Evolutionary conservation across 2,329 filamentous ascomycete species (phyloP).

Genomic region (Penicillium janthinellum): DNA sequence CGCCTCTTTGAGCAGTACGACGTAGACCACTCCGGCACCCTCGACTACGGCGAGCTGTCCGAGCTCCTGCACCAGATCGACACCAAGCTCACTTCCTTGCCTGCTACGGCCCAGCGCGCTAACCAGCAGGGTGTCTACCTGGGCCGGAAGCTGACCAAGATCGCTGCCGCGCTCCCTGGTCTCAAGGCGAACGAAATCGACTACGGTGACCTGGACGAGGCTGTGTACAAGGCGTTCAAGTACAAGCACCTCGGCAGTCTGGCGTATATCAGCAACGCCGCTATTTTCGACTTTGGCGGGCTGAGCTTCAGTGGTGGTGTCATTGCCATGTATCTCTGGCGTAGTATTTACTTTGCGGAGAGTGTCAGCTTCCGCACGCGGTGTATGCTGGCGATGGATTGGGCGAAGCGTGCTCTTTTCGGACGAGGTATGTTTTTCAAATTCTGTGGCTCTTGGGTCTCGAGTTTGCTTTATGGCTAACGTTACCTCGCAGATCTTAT

Average conservation of each 20-base stretch:
- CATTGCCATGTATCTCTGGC: slow-evolving; percentile 93
- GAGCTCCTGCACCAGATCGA: slow-evolving; percentile 92
- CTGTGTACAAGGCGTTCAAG: slow-evolving; percentile 91
- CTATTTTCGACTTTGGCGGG: slow-evolving; percentile 87
- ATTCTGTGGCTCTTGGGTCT: background rate
- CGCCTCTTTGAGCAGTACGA: slow-evolving; percentile 91
- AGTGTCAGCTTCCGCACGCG: slow-evolving; percentile 91
- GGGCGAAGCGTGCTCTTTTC: slow-evolving; percentile 94
- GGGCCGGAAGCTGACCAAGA: slow-evolving; percentile 89
- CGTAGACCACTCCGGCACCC: slow-evolving; percentile 85
- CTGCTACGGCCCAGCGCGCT: slow-evolving; percentile 92
- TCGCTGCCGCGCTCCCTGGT: slow-evolving; percentile 75
- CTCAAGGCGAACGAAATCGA: slow-evolving; percentile 76
- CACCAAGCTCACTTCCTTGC: slow-evolving; percentile 87
- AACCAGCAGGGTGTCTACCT: slow-evolving; percentile 96
- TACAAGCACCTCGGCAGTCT: slow-evolving; percentile 89
- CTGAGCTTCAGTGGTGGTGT: slow-evolving; percentile 79
- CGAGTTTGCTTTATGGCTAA: background rate
- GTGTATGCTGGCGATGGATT: slow-evolving; percentile 92
- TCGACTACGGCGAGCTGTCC: slow-evolving; percentile 89
- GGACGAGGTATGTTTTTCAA: slow-evolving; percentile 73
- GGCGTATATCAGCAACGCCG: slow-evolving; percentile 94
- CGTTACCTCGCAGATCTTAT: slow-evolving; percentile 3
- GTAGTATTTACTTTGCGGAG: slow-evolving; percentile 95
- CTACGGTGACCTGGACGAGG: slow-evolving; percentile 88